Percentiles rank a stretch among this genome's conserved stretches.
phyloP scores from a whole-genome alignment of 352 stramenopile genomes.

The Globisporangium splendens region DNA sequence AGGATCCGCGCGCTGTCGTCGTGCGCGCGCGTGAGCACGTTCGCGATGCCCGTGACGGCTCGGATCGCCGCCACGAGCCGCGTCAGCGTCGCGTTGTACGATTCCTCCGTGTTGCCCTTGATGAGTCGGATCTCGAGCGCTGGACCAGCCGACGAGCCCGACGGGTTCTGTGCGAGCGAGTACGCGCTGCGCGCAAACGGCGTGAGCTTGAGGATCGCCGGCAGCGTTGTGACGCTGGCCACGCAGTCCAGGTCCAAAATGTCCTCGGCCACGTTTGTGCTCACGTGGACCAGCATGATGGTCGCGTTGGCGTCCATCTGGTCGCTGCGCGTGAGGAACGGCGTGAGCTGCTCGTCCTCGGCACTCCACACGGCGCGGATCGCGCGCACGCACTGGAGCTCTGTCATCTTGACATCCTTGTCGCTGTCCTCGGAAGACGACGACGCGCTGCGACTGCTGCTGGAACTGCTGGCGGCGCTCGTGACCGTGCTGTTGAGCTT shows the following conservation, averaged over 20 bases:
- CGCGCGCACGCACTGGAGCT: conserved; percentile 38
- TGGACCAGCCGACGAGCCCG: conserved; percentile 17
- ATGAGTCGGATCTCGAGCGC: conserved; percentile 63
- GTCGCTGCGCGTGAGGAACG: conserved; percentile 53
- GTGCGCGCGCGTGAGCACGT: conserved; percentile 46
- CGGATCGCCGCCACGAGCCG: conserved; percentile 34
- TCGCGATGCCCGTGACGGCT: conserved; percentile 46
- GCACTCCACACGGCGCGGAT: conserved; percentile 26
- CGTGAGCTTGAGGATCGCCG: conserved; percentile 65
- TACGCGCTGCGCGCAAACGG: conserved; percentile 51
- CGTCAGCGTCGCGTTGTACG: not conserved
- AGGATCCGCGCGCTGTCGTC: conserved; percentile 7
- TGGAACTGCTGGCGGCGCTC: conserved; percentile 26
- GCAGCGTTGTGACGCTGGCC: conserved; percentile 37
- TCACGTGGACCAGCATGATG: conserved; percentile 58
- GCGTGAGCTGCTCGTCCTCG: conserved; percentile 36
- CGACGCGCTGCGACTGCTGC: conserved; percentile 14
- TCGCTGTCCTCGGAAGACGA: not conserved
- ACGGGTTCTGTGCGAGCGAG: conserved; percentile 7
- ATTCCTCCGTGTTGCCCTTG: conserved; percentile 21
- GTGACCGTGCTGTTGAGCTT: conserved; percentile 32
- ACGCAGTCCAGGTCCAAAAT: conserved; percentile 44
- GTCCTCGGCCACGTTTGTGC: conserved; percentile 19
- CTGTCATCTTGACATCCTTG: conserved; percentile 1
- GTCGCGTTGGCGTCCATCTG: conserved; percentile 29